A percentile compares a stretch with the other conserved stretches of the same genome.
Conservation (phyloP, 768 basidiomycete genomes). For the Sporobolomyces pararoseus region DNA sequence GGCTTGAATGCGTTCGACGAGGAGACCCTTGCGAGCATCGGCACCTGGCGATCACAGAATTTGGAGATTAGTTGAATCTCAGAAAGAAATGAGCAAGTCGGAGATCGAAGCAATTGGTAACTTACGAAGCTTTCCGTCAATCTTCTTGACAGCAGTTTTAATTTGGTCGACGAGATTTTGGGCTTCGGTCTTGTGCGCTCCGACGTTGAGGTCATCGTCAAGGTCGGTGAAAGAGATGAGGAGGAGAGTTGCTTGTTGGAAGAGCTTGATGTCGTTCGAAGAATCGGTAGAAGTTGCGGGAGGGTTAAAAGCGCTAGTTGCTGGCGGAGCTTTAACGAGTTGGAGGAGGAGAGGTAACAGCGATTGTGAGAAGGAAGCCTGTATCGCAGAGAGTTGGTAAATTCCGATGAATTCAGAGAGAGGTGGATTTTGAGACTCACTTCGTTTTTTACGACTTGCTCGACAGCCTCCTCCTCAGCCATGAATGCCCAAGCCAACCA, state of each 20-base stretch:
- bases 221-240: conserved; percentile 10
- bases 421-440: not conserved
- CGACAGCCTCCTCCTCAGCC: not conserved
- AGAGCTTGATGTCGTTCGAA: conserved; percentile 9
- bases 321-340: not conserved
- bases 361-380: not conserved
- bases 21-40: conserved; percentile 20
- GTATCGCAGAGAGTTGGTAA: not conserved
- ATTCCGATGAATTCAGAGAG: not conserved
- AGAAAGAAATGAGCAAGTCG: not conserved
- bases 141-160: not conserved
- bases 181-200: not conserved
- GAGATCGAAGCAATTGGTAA: not conserved
- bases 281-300: not conserved
- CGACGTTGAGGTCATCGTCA: conserved; percentile 4
- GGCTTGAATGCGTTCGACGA: conserved; percentile 26
- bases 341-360: conserved; percentile 5
- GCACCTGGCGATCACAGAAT: not conserved
- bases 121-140: conserved; percentile 15
- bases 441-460: not conserved
- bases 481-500: conserved; percentile 29
- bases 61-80: too few relatives aligned
- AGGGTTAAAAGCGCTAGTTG: conserved; percentile 10
- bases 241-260: conserved; percentile 17
- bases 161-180: conserved; percentile 2